phyloP scores from a whole-genome alignment of 1,284 basidiomycete genomes.

The Cryptococcus sp. region DNA sequence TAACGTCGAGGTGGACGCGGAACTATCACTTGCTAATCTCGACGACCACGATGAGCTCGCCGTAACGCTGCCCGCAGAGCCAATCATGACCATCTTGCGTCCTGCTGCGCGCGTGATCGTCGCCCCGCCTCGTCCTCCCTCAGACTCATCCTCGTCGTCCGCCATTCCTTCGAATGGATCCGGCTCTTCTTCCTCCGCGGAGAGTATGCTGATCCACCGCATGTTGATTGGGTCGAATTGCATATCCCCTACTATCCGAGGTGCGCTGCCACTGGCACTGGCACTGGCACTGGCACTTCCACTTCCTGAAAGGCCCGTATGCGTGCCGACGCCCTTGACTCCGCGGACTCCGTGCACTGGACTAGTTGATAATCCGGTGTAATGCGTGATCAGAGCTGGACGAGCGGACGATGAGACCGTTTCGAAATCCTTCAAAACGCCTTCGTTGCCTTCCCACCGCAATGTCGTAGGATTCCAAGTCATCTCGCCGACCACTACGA shows the following conservation, averaged over 20 bases:
- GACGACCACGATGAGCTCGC: constrained; percentile 31
- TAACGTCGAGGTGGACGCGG: constrained; percentile 54
- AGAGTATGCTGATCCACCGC: constrained; percentile 85
- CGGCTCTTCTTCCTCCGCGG: constrained; percentile 86
- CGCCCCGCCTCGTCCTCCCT: constrained; percentile 62
- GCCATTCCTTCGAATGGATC: constrained; percentile 88
- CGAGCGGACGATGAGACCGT: constrained; percentile 72
- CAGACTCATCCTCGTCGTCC: constrained; percentile 75
- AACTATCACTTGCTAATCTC: constrained; percentile 57
- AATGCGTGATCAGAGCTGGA: constrained; percentile 92
- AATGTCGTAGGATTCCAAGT: constrained; percentile 87
- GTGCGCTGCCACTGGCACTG: constrained; percentile 23
- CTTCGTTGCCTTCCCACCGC: constrained; percentile 96
- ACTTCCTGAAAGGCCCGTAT: not conserved
- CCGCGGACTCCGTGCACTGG: constrained; percentile 1
- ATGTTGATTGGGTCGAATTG: constrained; percentile 89
- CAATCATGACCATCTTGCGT: constrained; percentile 33
- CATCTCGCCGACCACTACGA: constrained; percentile 86
- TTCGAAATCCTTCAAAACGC: constrained; percentile 85
- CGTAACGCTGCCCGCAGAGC: constrained; percentile 35
- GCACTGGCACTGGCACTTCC: too few species aligned
- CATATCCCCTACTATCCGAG: constrained; percentile 91
- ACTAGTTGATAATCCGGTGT: constrained; percentile 70
- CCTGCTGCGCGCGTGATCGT: constrained; percentile 61
- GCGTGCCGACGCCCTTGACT: not conserved